Percentiles rank a stretch among this genome's conserved stretches.
phyloP scores from a whole-genome alignment of 2,329 filamentous ascomycete genomes.

The Coniella vitis region DNA sequence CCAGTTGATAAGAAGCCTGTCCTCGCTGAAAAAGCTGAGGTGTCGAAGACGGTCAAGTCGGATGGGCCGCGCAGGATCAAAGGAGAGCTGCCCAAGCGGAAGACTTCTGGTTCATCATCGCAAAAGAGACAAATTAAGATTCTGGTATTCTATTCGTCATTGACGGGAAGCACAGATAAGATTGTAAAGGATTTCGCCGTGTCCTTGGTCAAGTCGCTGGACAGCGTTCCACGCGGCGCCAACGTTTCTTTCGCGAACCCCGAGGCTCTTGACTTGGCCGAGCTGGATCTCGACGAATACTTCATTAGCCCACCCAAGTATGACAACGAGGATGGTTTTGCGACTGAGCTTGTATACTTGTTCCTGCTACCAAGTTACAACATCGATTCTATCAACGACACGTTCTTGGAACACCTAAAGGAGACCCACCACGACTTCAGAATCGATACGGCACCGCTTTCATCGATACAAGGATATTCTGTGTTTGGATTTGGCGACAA shows the following conservation, averaged over 20 bases:
- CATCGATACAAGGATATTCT: constrained; percentile 72
- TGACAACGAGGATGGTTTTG: constrained; percentile 33
- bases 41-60: constrained; percentile 26
- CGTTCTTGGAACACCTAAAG: constrained; percentile 76
- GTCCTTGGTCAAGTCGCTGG: constrained; percentile 45
- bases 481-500: constrained; percentile 92
- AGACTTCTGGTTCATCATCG: constrained; percentile 25
- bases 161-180: constrained; percentile 77
- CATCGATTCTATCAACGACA: constrained; percentile 86
- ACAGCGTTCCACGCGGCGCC: constrained; percentile 35
- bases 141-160: constrained; percentile 81
- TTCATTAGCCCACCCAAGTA: constrained; percentile 71
- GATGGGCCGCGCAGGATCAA: constrained; percentile 41
- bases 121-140: constrained; percentile 51
- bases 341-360: constrained; percentile 68
- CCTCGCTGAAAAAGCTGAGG: constrained; percentile 15
- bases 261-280: constrained; percentile 68
- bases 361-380: constrained; percentile 88
- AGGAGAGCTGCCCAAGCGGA: constrained; percentile 31
- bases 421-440: constrained; percentile 97
- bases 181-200: constrained; percentile 59
- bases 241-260: constrained; percentile 45
- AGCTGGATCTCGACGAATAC: constrained; percentile 88
- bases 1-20: constrained; percentile 6
- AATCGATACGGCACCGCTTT: constrained; percentile 82